Conservation (phyloP, 805 yeast species). For the Wickerhamiella siamensis region DNA sequence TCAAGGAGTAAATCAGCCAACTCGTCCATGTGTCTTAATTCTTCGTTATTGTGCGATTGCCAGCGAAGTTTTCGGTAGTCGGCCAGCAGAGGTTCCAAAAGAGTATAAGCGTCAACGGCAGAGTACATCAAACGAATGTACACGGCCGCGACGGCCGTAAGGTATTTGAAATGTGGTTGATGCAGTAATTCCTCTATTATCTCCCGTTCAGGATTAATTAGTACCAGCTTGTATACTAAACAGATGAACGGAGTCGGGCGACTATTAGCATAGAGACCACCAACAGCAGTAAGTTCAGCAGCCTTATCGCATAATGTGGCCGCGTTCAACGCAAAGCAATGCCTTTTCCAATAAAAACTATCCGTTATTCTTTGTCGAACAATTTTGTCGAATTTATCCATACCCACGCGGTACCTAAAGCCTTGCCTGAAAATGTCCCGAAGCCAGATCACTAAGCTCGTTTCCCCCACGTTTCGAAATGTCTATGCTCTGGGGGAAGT, state of each 20-base stretch:
- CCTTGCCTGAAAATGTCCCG: no score
- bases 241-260: conserved; percentile 65
- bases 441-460: no score
- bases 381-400: conserved; percentile 37
- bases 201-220: conserved; percentile 52
- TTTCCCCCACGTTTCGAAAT: background rate
- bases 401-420: no score
- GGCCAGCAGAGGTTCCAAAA: conserved; percentile 39
- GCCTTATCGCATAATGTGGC: conserved; percentile 38
- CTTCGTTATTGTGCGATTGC: conserved; percentile 28
- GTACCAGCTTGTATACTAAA: conserved; percentile 59
- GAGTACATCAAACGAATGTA: conserved; percentile 36
- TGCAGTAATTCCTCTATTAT: conserved; percentile 39
- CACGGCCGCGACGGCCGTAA: conserved; percentile 54
- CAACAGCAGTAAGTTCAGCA: conserved; percentile 35
- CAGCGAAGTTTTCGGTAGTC: conserved; percentile 60
- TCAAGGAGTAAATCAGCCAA: conserved; percentile 47
- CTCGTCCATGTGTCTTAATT: conserved; percentile 52
- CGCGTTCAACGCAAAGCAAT: conserved; percentile 38
- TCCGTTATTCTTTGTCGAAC: conserved; percentile 42
- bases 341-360: conserved; percentile 42
- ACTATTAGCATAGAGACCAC: conserved; percentile 37
- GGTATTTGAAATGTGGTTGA: conserved; percentile 64
- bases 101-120: conserved; percentile 33
- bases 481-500: conserved; percentile 19